Evolutionary conservation across 257 asterid genomes (phyloP), one percentile per base, ranked within the genome.

Genomic region (Nicotiana undulata): DNA sequence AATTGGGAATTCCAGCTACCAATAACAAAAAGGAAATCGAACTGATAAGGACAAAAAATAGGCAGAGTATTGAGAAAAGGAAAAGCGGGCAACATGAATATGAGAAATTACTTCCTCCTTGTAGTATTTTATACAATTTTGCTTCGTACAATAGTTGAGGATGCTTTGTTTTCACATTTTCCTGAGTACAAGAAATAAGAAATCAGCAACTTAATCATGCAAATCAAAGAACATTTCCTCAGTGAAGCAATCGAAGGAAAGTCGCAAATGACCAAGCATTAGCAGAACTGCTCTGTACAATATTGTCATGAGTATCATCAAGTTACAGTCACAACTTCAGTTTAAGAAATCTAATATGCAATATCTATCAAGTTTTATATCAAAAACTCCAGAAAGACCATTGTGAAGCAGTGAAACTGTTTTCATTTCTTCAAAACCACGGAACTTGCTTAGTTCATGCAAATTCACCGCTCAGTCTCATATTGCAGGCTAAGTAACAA

Each of bases 111-210:
- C 96, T 89, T 90, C 94, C 94, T 86, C 92, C 94, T 79, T 91
- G 92, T 77, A 91, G 87, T 81, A 90, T 74, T 83, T 86, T 87
- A 89, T 91, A 91, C 83, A 91, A 52, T 86, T 91, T 91, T 24
- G 96, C 85, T 88, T 90, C 96, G 8, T 91, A 87, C 28, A 90
- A 84, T 83, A 91, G 89, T 64, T 91, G 94, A 46, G 94, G 94
- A 86, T 86, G 92, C 83, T 85, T 90, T 72, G 96, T 91, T 89
- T 72, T 89, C 77, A 86, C 89, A 91, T 84, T 88, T 87, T 91
- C 95, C 95, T 91, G 91, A 78, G 70, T 26, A 24, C 15, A 46
- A 49, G 24, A 72, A 24, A 49, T 24, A 72, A 72, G 40, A 72
- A 72, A 49, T 72, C 40, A 72, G 61, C 61, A 72, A 24, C 16